These are phyloP conservation scores for Forsythia viridissima DNA, from an alignment of 257 asterid genomes.

Conservation along the genomic window DNA sequence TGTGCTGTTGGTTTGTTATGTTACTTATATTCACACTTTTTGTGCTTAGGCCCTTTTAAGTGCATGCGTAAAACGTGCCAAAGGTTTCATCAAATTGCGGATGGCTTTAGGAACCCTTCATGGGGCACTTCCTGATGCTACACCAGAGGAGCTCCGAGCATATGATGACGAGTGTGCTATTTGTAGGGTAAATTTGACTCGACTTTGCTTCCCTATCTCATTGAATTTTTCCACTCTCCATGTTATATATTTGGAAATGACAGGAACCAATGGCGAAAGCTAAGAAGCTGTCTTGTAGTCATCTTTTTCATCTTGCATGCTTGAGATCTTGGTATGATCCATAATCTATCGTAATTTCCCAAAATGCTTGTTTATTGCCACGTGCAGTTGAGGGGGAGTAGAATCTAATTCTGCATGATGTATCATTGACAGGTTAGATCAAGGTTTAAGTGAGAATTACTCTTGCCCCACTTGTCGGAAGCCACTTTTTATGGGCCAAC, in stretches of 20 bases:
- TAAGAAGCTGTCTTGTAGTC: constrained; percentile 85
- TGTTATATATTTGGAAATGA: constrained; percentile 26
- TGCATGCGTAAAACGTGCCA: constrained; percentile 75
- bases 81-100: constrained; percentile 76
- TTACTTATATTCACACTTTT: constrained; percentile 24
- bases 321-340: constrained; percentile 85
- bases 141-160: constrained; percentile 73
- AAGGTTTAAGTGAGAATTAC: constrained; percentile 77
- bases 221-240: constrained; percentile 25
- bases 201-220: constrained; percentile 6
- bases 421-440: constrained; percentile 76
- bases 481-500: constrained; percentile 70
- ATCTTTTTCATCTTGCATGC: constrained; percentile 91
- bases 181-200: constrained; percentile 67
- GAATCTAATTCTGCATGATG: constrained; percentile 16
- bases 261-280: constrained; percentile 99
- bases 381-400: constrained; percentile 8
- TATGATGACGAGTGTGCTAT: constrained; percentile 96
- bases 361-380: constrained; percentile 2
- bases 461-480: constrained; percentile 98
- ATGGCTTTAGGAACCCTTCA: constrained; percentile 87
- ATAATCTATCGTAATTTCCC: constrained; percentile 8
- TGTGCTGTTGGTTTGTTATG: background rate
- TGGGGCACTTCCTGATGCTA: constrained; percentile 93
- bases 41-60: constrained; percentile 72